Conservation (phyloP, 2,329 filamentous ascomycete genomes). For the Zymoseptoria pseudotritici region DNA sequence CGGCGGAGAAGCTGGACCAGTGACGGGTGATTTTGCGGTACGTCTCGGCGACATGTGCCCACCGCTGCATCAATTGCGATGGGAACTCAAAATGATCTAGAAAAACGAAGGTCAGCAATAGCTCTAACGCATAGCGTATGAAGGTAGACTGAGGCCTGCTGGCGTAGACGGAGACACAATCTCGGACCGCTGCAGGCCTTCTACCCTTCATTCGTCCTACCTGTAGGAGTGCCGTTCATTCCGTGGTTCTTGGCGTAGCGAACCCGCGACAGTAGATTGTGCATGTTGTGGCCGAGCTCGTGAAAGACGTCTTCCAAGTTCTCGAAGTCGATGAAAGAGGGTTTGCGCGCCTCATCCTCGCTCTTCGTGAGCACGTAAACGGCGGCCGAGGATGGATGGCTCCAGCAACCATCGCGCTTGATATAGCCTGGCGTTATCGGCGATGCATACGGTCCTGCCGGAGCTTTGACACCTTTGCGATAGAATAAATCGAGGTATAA, state of each 20-base stretch:
- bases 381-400: too few species aligned
- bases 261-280: not conserved
- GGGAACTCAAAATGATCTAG: not conserved
- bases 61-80: not conserved
- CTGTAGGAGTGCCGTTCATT: not conserved
- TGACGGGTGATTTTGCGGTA: not conserved
- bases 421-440: too few species aligned
- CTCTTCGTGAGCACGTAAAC: constrained; percentile 18
- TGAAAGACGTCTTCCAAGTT: not conserved
- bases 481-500: not conserved
- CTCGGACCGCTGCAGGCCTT: not conserved
- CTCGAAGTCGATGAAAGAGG: not conserved
- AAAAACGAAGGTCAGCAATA: too few species aligned
- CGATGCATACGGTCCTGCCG: too few species aligned
- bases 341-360: not conserved
- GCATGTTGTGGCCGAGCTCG: not conserved
- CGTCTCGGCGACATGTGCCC: not conserved
- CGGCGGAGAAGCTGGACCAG: not conserved
- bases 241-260: not conserved
- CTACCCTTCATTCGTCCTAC: not conserved
- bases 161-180: not conserved
- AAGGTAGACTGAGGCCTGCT: not conserved
- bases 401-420: too few species aligned
- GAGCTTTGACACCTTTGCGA: too few species aligned
- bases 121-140: not conserved